Evolutionary conservation across 2,329 filamentous ascomycete species (phyloP), one percentile per base, ranked within the genome.

Genomic region (Diaporthe aspalathi): DNA sequence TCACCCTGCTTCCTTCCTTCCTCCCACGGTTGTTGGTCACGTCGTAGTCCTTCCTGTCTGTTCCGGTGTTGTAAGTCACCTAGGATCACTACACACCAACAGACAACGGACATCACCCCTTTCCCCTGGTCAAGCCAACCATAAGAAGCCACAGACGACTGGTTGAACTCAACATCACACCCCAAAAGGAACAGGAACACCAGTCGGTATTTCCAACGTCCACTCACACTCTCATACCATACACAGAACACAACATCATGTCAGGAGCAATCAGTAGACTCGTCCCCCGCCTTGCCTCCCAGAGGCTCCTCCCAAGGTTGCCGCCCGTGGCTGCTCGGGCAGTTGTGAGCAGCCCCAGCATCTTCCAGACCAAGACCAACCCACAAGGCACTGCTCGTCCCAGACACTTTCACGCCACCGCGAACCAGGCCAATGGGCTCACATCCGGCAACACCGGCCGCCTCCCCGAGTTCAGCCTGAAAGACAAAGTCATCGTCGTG

Each of bases 391-490:
- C 20, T 56, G 32, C 53, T 5, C 54, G 20, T 3, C 22, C 54
- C 47, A 69, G 70, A 16, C 11, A 40, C 4, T 52, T 73, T 38
- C 72, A 73, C 32, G 60, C 20, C 17, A 67, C 65, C 29, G 57
- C 70, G 4, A 29, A 17, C 24, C 60, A 35, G 4, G 16, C 14
- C 32, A 40, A 72, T 29, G 57, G 53, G n/a, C 27, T 67, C 53
- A 67, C 67, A 17, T 65, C 62, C 49, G 60, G 54, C 20, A 62
- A 52, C 56, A 73, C 71, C 24, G 66, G 70, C 17, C 68, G 72
- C 16, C 81, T 95, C 65, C 90, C 92, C 54, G 94, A 96, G 78
- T 96, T 96, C 84, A 91, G 87, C 77, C 86, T 97, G 74, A 86
- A 88, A 74, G 88, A 89, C 81, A 94, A 92, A 80, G 91, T 95